phyloP scores from a whole-genome alignment of 2,329 filamentous ascomycete genomes.

The Drechmeria coniospora region DNA sequence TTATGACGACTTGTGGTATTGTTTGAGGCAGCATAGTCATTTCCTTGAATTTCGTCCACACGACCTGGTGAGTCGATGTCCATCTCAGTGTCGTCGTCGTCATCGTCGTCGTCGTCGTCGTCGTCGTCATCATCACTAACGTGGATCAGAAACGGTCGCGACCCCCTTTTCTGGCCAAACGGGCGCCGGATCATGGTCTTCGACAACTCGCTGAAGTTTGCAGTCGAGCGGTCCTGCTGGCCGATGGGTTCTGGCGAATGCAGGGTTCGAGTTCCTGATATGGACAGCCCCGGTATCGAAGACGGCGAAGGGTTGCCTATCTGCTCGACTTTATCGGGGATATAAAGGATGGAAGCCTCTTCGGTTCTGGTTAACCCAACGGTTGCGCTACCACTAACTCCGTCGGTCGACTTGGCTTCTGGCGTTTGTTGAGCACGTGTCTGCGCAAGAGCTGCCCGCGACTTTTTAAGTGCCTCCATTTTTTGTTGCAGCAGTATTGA shows the following conservation, averaged over 20 bases:
- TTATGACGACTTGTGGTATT: no score
- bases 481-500: conserved; percentile 60
- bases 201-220: conserved; percentile 50
- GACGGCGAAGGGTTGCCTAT: conserved; percentile 5
- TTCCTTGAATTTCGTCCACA: no score
- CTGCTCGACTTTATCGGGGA: not conserved
- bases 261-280: conserved; percentile 13
- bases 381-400: not conserved
- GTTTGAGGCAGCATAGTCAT: no score
- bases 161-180: conserved; percentile 41
- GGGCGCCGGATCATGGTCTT: conserved; percentile 37
- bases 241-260: conserved; percentile 7
- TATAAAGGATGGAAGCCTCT: not conserved
- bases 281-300: conserved; percentile 22
- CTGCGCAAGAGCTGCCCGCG: conserved; percentile 28
- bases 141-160: conserved; percentile 61
- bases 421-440: conserved; percentile 6
- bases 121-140: conserved; percentile 62
- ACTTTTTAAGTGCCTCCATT: conserved; percentile 57
- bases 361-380: not conserved
- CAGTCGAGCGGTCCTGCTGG: conserved; percentile 39
- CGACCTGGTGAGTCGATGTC: conserved; percentile 43
- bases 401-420: not conserved
- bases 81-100: conserved; percentile 34
- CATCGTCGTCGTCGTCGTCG: conserved; percentile 35